phyloP scores from a whole-genome alignment of 2,329 filamentous ascomycete species.

The Aspergillus costaricaensis region DNA sequence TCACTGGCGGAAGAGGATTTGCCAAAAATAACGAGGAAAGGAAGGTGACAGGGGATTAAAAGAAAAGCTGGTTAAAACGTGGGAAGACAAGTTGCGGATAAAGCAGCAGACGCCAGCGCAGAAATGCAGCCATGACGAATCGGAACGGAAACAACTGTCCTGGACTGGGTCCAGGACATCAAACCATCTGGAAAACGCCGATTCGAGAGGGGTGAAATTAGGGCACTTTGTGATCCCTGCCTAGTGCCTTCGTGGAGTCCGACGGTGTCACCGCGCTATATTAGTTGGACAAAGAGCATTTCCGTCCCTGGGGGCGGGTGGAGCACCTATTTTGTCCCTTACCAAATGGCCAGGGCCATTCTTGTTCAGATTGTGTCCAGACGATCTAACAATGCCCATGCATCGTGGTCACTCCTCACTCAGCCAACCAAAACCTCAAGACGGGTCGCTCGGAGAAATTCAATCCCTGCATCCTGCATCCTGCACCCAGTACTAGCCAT shows the following conservation, averaged over 20 bases:
- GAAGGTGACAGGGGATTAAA: background rate
- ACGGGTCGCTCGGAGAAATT: background rate
- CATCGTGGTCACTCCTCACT: background rate
- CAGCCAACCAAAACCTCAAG: background rate
- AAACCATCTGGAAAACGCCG: background rate
- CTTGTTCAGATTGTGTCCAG: background rate
- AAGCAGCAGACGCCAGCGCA: background rate
- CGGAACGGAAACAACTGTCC: background rate
- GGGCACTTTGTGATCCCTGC: background rate
- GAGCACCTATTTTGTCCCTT: background rate
- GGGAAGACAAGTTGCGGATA: background rate
- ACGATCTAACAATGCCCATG: too few relatives aligned
- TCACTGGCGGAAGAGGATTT: background rate
- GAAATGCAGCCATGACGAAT: background rate
- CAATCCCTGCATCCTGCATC: background rate
- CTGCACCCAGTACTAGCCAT: background rate
- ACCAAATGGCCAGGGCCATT: background rate
- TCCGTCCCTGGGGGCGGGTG: background rate
- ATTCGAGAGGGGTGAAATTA: background rate
- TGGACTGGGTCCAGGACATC: background rate
- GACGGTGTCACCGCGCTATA: background rate
- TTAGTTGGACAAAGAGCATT: background rate
- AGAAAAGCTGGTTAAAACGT: background rate
- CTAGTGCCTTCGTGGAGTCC: background rate
- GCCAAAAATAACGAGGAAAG: background rate